Percentiles rank a stretch among this genome's conserved stretches.
Conservation (phyloP, 2,329 filamentous ascomycete species). For the Aspergillus pseudonomiae region DNA sequence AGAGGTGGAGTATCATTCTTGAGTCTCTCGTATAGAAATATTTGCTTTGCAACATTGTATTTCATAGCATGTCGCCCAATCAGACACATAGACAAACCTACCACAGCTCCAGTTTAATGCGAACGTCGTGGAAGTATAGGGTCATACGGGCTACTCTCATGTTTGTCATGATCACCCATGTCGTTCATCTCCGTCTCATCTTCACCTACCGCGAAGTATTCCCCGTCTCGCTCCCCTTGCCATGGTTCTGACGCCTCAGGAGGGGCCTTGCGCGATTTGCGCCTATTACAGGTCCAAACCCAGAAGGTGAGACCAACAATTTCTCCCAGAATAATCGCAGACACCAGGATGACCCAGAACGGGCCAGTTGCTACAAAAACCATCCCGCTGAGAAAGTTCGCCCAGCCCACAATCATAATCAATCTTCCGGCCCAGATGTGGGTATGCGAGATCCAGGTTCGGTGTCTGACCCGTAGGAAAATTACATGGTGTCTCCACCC, state of each 20-base stretch:
- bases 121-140: neutral
- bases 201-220: conserved; percentile 2
- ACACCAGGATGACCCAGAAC: conserved; percentile 3
- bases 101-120: neutral
- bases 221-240: neutral
- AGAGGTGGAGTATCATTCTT: neutral
- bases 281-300: conserved; percentile 9
- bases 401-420: conserved; percentile 13
- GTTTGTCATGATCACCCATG: neutral
- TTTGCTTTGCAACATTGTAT: too few species aligned
- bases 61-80: too few species aligned
- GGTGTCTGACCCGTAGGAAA: conserved; percentile 11
- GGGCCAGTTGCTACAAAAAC: conserved; percentile 3
- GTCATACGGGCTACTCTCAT: conserved; percentile 3
- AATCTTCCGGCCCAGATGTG: conserved; percentile 14
- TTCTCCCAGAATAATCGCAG: neutral
- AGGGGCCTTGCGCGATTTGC: neutral
- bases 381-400: conserved; percentile 14
- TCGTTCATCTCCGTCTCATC: conserved; percentile 3
- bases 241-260: neutral
- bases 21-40: neutral
- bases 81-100: too few species aligned
- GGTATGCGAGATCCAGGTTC: conserved; percentile 13
- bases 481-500: conserved; percentile 15
- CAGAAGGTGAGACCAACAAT: conserved; percentile 4